Evolutionary conservation across 1,284 basidiomycete species (phyloP).

Genomic region (Retiboletus flavoniger): DNA sequence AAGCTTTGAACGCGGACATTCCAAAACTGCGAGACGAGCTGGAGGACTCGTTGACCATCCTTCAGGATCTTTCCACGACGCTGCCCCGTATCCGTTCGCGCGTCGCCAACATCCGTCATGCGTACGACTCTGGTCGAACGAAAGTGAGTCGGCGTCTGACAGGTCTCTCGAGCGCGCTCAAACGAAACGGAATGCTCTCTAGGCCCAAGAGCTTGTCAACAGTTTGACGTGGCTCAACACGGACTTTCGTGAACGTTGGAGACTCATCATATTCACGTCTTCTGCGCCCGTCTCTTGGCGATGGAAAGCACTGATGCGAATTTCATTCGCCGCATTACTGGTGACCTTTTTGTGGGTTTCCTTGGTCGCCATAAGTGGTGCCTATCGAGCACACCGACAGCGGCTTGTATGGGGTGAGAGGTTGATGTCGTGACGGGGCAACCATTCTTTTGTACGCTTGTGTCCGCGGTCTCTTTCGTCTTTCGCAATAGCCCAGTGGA

Average conservation of each 20-base stretch:
- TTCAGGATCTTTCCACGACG: slow-evolving; percentile 50
- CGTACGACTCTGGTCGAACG: slow-evolving; percentile 66
- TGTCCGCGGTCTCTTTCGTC: neutral
- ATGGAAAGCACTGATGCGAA: slow-evolving; percentile 62
- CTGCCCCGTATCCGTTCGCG: slow-evolving; percentile 61
- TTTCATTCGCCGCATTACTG: slow-evolving; percentile 54
- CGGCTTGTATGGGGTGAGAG: slow-evolving; percentile 74
- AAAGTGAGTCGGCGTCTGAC: slow-evolving; percentile 44
- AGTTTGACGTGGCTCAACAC: slow-evolving; percentile 73
- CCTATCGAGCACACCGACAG: slow-evolving; percentile 66
- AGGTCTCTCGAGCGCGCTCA: neutral
- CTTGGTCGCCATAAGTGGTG: slow-evolving; percentile 62
- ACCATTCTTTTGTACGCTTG: neutral
- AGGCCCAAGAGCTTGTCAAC: slow-evolving; percentile 60
- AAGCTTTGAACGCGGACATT: slow-evolving; percentile 54
- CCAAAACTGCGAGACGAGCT: slow-evolving; percentile 59
- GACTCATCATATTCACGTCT: slow-evolving; percentile 66
- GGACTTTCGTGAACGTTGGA: slow-evolving; percentile 68
- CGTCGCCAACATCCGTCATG: slow-evolving; percentile 54
- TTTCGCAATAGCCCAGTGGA: neutral
- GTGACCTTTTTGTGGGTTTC: slow-evolving; percentile 55
- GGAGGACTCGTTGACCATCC: slow-evolving; percentile 51
- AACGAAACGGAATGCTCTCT: neutral
- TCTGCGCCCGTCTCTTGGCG: slow-evolving; percentile 64
- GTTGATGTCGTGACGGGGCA: slow-evolving; percentile 53